Evolutionary conservation across 495 filamentous ascomycete genomes (phyloP), one percentile per base, ranked within the genome.

Genomic region (Gamarada debralockiae): DNA sequence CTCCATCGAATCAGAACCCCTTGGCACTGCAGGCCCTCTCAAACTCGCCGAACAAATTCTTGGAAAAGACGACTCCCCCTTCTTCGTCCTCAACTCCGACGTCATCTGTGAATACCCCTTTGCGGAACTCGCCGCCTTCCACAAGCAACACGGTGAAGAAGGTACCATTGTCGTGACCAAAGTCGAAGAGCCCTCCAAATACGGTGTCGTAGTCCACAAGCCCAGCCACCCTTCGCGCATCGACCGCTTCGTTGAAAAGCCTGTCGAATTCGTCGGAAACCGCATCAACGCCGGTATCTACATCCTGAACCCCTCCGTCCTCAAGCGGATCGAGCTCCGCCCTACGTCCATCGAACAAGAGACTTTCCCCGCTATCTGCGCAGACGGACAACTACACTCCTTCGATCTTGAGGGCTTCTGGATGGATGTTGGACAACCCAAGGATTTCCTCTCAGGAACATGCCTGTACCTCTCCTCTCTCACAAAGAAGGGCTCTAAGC

Each of bases 291-390:
- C 93, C 61, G 93, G 93, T 73, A 89, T 99, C 68, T 99, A 99
- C 78, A 95, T 99, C 67, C 78, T 99, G 62, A 99, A 96, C 78
- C 89, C 92, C 31, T 87, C 84, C 46, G 89, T 97, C 17, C 79
- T 99, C 39, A 73, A 82, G 25, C 86, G 93, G 60, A 97, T 99
- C 65, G 95, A 97, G 66, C 82, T 97, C 56, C 90, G 95, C 44
- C 93, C 93, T 25, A 99, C 95, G 31, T 96, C 90, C n/a, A 99
- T 99, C 69, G 93, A 99, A 72, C 93, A 97, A 73, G 93, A 99
- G 74, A 99, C 90, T 22, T 99, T 99, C 87, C 93, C 93, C 37
- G 86, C 89, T 54, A 95, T 99, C 63, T 86, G 84, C 69, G 83
- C 78, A 62, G 95, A 97, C 65, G 89, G 90, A 48, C 83, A 95